phyloP scores from a whole-genome alignment of 2,329 filamentous ascomycete genomes.

The Fusarium goolgardi region DNA sequence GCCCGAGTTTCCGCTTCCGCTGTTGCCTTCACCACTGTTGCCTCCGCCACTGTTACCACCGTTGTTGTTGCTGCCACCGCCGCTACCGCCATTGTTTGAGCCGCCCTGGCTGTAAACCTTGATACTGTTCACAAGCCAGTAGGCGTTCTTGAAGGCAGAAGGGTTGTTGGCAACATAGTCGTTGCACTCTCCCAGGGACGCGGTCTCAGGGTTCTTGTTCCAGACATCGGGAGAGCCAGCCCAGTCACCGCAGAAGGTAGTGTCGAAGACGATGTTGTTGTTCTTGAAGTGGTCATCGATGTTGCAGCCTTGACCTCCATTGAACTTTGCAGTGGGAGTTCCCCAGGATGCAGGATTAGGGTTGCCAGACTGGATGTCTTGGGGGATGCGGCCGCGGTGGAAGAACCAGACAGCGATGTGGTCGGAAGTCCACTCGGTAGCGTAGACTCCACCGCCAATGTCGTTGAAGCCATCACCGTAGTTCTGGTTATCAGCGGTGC shows the following conservation, averaged over 20 bases:
- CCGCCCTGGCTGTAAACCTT: slow-evolving; percentile 64
- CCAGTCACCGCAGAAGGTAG: slow-evolving; percentile 89
- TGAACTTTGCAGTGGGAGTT: slow-evolving; percentile 74
- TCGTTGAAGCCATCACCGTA: slow-evolving; percentile 79
- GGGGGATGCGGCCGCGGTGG: slow-evolving; percentile 71
- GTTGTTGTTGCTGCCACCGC: neutral
- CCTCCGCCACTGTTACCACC: neutral
- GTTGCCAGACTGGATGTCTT: slow-evolving; percentile 67
- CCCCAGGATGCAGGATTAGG: slow-evolving; percentile 79
- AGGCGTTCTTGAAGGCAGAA: slow-evolving; percentile 75
- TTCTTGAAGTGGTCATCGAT: slow-evolving; percentile 76
- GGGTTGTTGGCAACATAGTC: slow-evolving; percentile 80
- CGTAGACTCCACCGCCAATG: slow-evolving; percentile 76
- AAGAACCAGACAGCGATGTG: slow-evolving; percentile 88
- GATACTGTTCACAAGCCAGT: slow-evolving; percentile 80
- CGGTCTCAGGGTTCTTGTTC: slow-evolving; percentile 67
- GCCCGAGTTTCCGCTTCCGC: neutral
- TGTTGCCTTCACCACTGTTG: slow-evolving; percentile 2
- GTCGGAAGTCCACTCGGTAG: slow-evolving; percentile 78
- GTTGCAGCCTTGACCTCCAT: slow-evolving; percentile 73
- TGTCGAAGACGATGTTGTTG: slow-evolving; percentile 84
- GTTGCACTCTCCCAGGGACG: slow-evolving; percentile 73
- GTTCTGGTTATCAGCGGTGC: slow-evolving; percentile 62
- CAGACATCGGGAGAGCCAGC: slow-evolving; percentile 73
- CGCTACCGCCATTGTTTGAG: slow-evolving; percentile 3